Conservation (phyloP, 345 rosid genomes). For the Cardamine resedifolia region DNA sequence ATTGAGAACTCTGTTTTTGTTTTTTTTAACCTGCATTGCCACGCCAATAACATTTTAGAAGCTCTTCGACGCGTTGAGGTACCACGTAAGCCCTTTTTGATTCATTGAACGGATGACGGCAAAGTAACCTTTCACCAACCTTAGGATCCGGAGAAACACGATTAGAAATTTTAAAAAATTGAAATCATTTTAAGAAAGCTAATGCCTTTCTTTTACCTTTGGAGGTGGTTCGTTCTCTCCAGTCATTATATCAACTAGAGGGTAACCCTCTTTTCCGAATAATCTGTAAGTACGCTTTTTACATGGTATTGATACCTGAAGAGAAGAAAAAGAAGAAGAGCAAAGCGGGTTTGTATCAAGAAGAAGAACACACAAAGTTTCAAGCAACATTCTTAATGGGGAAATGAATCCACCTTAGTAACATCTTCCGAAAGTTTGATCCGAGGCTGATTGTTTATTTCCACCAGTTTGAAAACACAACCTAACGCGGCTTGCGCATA, state of each 20-base stretch:
- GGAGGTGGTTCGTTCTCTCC: constrained; percentile 90
- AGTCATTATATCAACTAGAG: constrained; percentile 93
- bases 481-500: constrained; percentile 94
- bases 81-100: constrained; percentile 96
- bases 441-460: constrained; percentile 86
- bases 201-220: constrained; percentile 46
- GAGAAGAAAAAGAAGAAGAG: background rate
- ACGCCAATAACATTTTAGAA: constrained; percentile 90
- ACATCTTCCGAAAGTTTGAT: constrained; percentile 99
- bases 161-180: background rate
- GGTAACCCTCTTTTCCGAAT: constrained; percentile 87
- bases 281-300: constrained; percentile 72
- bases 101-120: constrained; percentile 97
- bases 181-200: background rate
- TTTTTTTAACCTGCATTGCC: constrained; percentile 64
- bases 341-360: background rate
- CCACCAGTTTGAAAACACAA: constrained; percentile 97
- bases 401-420: constrained; percentile 54
- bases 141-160: constrained; percentile 25
- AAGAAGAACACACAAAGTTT: constrained; percentile 9
- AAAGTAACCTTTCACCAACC: constrained; percentile 85
- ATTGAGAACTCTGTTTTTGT: constrained; percentile 9
- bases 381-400: background rate
- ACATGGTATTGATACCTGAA: constrained; percentile 93
- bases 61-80: constrained; percentile 88